A percentile compares a stretch with the other conserved stretches of the same genome.
Evolutionary conservation across 192 early-diverging fungal species (phyloP).

Genomic region (Coemansia sp.): DNA sequence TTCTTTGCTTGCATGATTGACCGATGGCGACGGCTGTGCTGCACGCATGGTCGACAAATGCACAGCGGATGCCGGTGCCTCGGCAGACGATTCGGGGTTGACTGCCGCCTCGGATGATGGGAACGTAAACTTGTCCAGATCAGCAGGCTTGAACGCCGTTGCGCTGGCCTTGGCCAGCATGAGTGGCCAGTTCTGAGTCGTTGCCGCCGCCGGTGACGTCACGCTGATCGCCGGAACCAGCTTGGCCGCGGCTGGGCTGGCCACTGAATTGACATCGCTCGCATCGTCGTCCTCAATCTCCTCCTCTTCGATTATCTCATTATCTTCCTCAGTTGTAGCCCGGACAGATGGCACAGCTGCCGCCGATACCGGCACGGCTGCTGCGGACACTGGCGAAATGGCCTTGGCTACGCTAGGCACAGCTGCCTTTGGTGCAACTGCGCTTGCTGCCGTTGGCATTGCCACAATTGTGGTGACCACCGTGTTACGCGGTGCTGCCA

Average conservation of each 20-base stretch:
- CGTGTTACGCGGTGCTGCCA: background rate
- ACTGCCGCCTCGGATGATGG: conserved; percentile 33
- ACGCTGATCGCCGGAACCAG: background rate
- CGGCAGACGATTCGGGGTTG: conserved; percentile 12
- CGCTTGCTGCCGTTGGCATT: conserved; percentile 13
- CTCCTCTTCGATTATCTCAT: conserved; percentile 25
- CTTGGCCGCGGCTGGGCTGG: background rate
- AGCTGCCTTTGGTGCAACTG: background rate
- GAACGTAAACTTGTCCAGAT: conserved; percentile 51
- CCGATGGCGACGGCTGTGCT: background rate
- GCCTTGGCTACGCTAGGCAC: background rate
- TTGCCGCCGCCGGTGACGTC: no score
- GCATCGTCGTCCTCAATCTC: conserved; percentile 10
- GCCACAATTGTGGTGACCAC: conserved; percentile 30
- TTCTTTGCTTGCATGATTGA: background rate
- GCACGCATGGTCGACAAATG: background rate
- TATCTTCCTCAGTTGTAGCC: background rate
- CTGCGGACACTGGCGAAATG: background rate
- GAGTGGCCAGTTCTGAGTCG: conserved; percentile 11
- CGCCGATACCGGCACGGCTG: background rate
- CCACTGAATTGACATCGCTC: background rate
- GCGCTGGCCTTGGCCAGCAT: conserved; percentile 30
- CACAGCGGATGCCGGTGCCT: background rate
- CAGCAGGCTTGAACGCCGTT: conserved; percentile 43
- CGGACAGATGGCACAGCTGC: background rate